phyloP scores from a whole-genome alignment of 306 rosid genomes.

The Castanospermum australe region DNA sequence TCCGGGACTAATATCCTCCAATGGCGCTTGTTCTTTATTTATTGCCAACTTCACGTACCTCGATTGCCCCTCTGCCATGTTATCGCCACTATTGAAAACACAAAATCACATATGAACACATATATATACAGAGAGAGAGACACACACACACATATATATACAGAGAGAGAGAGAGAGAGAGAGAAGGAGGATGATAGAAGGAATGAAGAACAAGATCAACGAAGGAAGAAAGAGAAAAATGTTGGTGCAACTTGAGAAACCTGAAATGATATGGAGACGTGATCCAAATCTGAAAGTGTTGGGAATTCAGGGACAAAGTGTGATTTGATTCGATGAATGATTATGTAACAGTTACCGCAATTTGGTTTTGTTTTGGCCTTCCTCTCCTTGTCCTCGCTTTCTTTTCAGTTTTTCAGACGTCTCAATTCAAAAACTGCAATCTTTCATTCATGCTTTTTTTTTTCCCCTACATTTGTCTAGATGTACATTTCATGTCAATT shows the following conservation, averaged over 20 bases:
- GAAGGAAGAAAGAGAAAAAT: background rate
- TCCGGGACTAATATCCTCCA: slow-evolving; percentile 52
- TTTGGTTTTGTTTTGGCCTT: background rate
- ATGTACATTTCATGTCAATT: background rate
- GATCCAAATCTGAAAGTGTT: background rate
- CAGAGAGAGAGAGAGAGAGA: background rate
- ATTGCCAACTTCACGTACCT: slow-evolving; percentile 47
- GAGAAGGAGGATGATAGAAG: background rate
- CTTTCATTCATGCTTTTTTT: background rate
- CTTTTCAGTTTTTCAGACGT: background rate
- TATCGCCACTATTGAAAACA: background rate
- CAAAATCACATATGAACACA: background rate
- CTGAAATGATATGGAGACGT: background rate
- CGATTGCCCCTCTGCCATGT: slow-evolving; percentile 54
- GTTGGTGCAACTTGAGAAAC: background rate
- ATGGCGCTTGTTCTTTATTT: slow-evolving; percentile 33
- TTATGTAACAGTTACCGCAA: background rate
- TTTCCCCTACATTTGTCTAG: background rate
- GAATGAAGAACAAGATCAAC: background rate
- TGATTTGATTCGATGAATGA: background rate
- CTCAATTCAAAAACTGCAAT: background rate
- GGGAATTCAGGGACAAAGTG: background rate
- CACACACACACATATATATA: too few species aligned
- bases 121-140: background rate
- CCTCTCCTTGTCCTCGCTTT: background rate